These are phyloP conservation scores for Gynostemma pentaphyllum DNA, from an alignment of 306 rosid species.

Conservation along the genomic window DNA sequence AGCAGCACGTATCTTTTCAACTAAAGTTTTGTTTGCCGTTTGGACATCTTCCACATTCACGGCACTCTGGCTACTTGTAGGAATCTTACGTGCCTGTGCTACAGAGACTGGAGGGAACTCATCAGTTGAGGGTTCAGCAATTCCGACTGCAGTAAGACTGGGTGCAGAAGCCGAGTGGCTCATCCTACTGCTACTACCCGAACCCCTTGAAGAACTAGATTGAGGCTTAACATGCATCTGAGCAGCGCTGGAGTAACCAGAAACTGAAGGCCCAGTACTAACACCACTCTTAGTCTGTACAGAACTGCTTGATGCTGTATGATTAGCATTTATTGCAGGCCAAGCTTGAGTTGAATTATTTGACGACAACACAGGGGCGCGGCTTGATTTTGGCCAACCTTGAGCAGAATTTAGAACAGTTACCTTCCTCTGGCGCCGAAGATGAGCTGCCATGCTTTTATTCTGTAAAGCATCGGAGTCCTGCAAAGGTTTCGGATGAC, in stretches of 20 bases:
- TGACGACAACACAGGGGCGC: conserved; percentile 28
- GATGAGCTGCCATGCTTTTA: conserved; percentile 77
- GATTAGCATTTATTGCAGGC: conserved; percentile 23
- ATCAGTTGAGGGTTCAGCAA: conserved; percentile 33
- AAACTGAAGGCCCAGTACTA: conserved; percentile 18
- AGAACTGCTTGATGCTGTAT: conserved; percentile 13
- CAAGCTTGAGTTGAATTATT: conserved; percentile 34
- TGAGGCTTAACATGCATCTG: conserved; percentile 20
- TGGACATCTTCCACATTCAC: conserved; percentile 46
- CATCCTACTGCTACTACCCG: conserved; percentile 39
- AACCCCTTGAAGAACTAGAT: conserved; percentile 35
- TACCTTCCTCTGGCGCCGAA: conserved; percentile 46
- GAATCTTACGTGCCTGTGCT: conserved; percentile 35
- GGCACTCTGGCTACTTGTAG: conserved; percentile 34
- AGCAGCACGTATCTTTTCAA: conserved; percentile 70
- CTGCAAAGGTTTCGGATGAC: conserved; percentile 36
- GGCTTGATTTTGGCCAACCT: conserved; percentile 69
- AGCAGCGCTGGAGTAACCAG: conserved; percentile 32
- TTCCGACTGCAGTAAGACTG: conserved; percentile 43
- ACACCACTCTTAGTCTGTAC: conserved; percentile 14
- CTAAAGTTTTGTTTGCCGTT: conserved; percentile 80
- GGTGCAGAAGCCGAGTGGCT: conserved; percentile 73
- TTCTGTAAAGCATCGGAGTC: conserved; percentile 46
- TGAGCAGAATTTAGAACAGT: conserved; percentile 45
- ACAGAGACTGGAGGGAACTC: conserved; percentile 89